Percentiles rank a stretch among this genome's conserved stretches.
Evolutionary conservation across 2,329 filamentous ascomycete genomes (phyloP).

Genomic region (Myrmaecium sp.): DNA sequence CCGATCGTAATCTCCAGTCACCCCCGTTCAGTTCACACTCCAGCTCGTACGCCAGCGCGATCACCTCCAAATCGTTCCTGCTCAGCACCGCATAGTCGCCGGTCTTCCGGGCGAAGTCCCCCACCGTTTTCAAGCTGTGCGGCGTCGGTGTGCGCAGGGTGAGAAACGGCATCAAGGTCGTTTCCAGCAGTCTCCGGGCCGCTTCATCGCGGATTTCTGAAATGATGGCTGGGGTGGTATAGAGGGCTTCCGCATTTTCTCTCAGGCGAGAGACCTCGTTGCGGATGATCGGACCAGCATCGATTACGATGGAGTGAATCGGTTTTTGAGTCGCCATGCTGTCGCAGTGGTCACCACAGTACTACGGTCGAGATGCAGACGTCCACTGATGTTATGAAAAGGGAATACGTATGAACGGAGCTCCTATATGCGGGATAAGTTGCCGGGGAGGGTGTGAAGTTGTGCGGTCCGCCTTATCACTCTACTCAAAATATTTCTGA

Average conservation of each 20-base stretch:
- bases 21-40: conserved; percentile 83
- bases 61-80: conserved; percentile 70
- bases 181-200: conserved; percentile 67
- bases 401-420: too few relatives aligned
- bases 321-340: conserved; percentile 36
- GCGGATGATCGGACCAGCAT: conserved; percentile 84
- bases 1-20: conserved; percentile 65
- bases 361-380: too few relatives aligned
- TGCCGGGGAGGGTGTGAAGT: too few relatives aligned
- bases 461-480: too few relatives aligned
- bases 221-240: conserved; percentile 69
- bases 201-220: conserved; percentile 74
- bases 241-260: conserved; percentile 47
- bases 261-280: conserved; percentile 79
- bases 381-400: too few relatives aligned
- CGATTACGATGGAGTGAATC: conserved; percentile 70
- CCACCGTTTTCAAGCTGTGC: conserved; percentile 62
- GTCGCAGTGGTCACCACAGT: too few relatives aligned
- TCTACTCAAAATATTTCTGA: too few relatives aligned
- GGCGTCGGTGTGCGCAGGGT: conserved; percentile 57
- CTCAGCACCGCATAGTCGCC: conserved; percentile 82
- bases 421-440: too few relatives aligned
- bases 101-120: conserved; percentile 73
- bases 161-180: conserved; percentile 69
- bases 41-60: conserved; percentile 87